Evolutionary conservation across 164 flowering plant species (phyloP).

Genomic region (Piper betle): DNA sequence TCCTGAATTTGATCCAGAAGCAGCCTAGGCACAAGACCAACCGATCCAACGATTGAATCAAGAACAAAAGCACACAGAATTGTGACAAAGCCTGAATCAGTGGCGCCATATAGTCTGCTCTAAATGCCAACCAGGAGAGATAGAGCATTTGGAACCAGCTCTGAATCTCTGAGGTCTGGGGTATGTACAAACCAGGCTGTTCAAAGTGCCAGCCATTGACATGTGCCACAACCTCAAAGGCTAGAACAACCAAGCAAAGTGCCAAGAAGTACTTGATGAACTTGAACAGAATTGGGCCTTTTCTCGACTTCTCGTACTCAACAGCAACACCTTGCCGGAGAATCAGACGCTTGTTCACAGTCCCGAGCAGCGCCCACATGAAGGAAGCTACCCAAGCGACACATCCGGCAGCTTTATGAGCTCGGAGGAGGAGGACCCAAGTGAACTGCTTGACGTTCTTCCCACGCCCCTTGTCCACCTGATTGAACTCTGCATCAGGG

Average conservation of each 20-base stretch:
- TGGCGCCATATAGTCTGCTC: conserved; percentile 74
- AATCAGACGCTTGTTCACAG: conserved; percentile 47
- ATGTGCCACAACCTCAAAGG: conserved; percentile 53
- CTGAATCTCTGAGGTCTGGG: conserved; percentile 41
- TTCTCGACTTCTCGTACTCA: conserved; percentile 38
- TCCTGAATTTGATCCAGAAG: conserved; percentile 69
- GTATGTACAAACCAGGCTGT: conserved; percentile 41
- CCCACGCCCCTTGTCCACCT: conserved; percentile 56
- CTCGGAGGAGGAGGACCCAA: conserved; percentile 73
- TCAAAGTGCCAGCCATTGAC: conserved; percentile 65
- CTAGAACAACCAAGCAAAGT: conserved; percentile 33
- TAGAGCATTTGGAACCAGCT: conserved; percentile 46
- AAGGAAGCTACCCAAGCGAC: conserved; percentile 47
- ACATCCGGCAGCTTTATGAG: conserved; percentile 65
- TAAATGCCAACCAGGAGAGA: conserved; percentile 44
- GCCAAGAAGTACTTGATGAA: conserved; percentile 39
- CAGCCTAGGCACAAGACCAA: conserved; percentile 62
- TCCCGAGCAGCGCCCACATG: conserved; percentile 54
- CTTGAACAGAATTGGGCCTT: conserved; percentile 34
- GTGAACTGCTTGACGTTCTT: conserved; percentile 73
- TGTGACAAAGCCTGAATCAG: conserved; percentile 41
- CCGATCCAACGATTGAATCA: conserved; percentile 69
- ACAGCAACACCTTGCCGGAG: conserved; percentile 37
- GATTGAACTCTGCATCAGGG: conserved; percentile 48
- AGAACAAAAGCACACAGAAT: conserved; percentile 61